Evolutionary conservation across 257 asterid genomes (phyloP), one percentile per base, ranked within the genome.

Genomic region (Striga asiatica): DNA sequence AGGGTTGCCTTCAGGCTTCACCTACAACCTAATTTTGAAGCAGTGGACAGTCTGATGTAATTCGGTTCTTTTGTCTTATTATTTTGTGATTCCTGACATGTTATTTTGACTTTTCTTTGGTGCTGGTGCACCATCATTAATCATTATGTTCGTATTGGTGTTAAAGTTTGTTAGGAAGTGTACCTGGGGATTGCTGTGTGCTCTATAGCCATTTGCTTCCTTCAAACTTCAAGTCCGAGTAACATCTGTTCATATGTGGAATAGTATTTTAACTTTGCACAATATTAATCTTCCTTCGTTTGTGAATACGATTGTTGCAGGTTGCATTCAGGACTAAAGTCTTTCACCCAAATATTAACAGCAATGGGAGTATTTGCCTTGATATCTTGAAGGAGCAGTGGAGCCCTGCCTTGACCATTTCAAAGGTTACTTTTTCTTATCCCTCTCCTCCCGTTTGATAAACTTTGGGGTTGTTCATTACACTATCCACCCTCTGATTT

Each of bases 321-420:
- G 72, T 67, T 12, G 72, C 72, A 6, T 67, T 67, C 61, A 62
- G 66, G 59, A 68, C 74, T 2, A 68, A 68, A 42, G 74, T 68
- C 22, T 68, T 68, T 50, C 69, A 68, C 61, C 69, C 74, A 29
- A 68, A 68, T 53, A 68, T 68, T 7, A 68, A 68, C 57, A 56
- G 74, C 66, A 68, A 68, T 24, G 74, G 69, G 11, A 68, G 74
- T 43, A 68, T 68, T 32, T 68, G 74, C 56, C 74, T 68, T 41
- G 69, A 68, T 50, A 68, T 68, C 65, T 57, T 68, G 65, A 68
- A 68, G 61, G 74, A 68, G 55, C 74, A 68, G 11, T 68, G 74
- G 74, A 68, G 69, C 68, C 69, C 74, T 47, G 74, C 74, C 51
- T 46, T 68, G 23, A 68, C 74, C 41, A 62, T 68, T 53, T 68